Base-by-base conservation (phyloP, 768 basidiomycete genomes). In the Thelephora ganbajun region DNA sequence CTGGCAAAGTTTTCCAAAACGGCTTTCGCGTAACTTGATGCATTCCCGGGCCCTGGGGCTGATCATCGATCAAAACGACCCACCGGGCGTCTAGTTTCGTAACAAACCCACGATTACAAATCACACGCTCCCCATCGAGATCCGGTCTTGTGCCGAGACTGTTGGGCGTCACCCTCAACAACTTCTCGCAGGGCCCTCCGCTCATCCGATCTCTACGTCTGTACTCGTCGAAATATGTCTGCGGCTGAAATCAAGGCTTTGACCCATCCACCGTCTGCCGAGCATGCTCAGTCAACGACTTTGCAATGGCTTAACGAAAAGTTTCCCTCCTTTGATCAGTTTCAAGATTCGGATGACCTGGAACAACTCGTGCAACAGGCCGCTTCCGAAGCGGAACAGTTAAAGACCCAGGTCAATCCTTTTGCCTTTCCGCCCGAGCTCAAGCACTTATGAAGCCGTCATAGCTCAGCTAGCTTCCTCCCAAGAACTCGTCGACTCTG, bases 391-490 rank as follows among this genome's bases (percentile, higher is more conserved):
- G 50, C 53, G 36, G 57, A 63, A 16, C 48, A 53, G 6, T 56
- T 64, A 11, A 52, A 53, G 9, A 19, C 36, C 18, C 58, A 59
- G 53, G 64, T 66, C 56, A 60, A 62, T 54, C 13, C 19, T 35
- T 16, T n/a, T 35, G 26, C 19, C n/a, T 34, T 45, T 55, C 51
- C 35, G 43, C 30, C 22, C 36, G 54, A 34, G 34, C 49, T 53
- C 48, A 48, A 56, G 48, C 49, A 53, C 63, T 69, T 59, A 72
- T 58, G 30, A 55, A 49, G 62, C 46, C 54, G 56, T 65, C 70
- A 53, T 69, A 73, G 74, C 61, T 72, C 57, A 87, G 84, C 69
- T 82, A 53, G 58, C 65, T 41, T 58, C 66, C 35, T 86, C 83
- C 11, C 66, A 72, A 54, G 62, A 63, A 12, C 61, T 64, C 23